A percentile compares a stretch with the other conserved stretches of the same genome.
Evolutionary conservation across 169 alveolate species (phyloP).

Genomic region (Babesia divergens): DNA sequence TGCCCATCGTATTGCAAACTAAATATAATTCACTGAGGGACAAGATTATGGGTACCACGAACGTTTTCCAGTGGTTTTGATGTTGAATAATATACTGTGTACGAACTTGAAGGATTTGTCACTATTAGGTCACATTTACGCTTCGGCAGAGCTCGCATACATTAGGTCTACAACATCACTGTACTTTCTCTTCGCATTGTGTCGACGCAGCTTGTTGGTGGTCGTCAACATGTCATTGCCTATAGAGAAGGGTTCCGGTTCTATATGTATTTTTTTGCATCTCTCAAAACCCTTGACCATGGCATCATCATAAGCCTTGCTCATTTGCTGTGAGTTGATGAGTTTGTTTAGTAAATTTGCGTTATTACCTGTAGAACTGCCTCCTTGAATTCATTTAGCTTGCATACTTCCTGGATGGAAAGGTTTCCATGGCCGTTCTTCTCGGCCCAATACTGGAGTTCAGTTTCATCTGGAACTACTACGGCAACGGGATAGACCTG

Average conservation of each 20-base stretch:
- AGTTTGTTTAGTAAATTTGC: neutral
- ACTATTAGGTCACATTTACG: too few species aligned
- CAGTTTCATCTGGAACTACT: conserved; percentile 60
- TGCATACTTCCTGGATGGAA: conserved; percentile 28
- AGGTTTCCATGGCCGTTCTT: neutral
- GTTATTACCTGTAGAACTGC: neutral
- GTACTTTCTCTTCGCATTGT: conserved; percentile 32
- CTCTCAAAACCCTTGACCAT: conserved; percentile 76
- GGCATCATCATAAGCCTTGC: conserved; percentile 41
- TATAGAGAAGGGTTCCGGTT: conserved; percentile 82
- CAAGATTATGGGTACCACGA: too few species aligned
- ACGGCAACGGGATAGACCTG: conserved; percentile 61
- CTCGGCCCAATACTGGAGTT: conserved; percentile 47
- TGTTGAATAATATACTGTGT: too few species aligned
- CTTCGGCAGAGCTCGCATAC: neutral
- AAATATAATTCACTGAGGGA: too few species aligned
- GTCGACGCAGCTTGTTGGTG: conserved; percentile 89
- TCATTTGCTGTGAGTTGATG: conserved; percentile 19
- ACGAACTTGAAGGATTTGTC: too few species aligned
- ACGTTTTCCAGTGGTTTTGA: too few species aligned
- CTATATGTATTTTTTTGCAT: conserved; percentile 77
- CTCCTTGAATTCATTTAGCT: conserved; percentile 25
- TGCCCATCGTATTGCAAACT: too few species aligned
- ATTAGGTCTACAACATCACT: neutral
- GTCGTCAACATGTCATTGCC: conserved; percentile 88